Conservation (phyloP, 352 stramenopile genomes). For the Peronospora destructor region DNA sequence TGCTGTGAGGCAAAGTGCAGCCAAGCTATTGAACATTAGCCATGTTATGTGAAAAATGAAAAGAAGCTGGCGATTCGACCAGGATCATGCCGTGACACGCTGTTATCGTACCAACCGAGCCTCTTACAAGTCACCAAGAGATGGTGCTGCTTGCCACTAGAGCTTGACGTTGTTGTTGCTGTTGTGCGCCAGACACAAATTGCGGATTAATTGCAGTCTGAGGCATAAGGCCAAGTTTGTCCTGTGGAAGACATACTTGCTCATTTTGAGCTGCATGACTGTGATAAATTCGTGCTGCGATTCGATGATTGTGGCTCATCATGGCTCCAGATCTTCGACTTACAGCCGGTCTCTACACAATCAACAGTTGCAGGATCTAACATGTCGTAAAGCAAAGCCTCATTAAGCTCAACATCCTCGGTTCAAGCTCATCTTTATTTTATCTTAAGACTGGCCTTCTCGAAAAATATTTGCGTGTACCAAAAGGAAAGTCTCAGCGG, state of each 20-base stretch:
- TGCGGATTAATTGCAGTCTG: slow-evolving; percentile 22
- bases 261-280: slow-evolving; percentile 82
- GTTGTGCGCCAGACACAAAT: slow-evolving; percentile 12
- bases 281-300: slow-evolving; percentile 79
- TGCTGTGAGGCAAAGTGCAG: neutral
- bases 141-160: neutral
- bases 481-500: too few species aligned
- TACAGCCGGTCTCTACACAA: slow-evolving; percentile 70
- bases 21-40: slow-evolving; percentile 13
- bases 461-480: too few species aligned
- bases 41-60: slow-evolving; percentile 6
- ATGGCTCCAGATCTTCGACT: slow-evolving; percentile 37
- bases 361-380: slow-evolving; percentile 80
- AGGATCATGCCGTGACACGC: slow-evolving; percentile 8
- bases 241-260: slow-evolving; percentile 84
- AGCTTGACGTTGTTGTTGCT: slow-evolving; percentile 25
- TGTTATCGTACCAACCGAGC: slow-evolving; percentile 14
- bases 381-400: slow-evolving; percentile 88
- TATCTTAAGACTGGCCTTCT: too few species aligned
- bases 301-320: slow-evolving; percentile 54
- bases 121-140: slow-evolving; percentile 12
- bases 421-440: slow-evolving; percentile 83
- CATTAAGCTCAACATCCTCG: slow-evolving; percentile 87
- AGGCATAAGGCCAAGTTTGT: slow-evolving; percentile 81
- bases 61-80: slow-evolving; percentile 7